Evolutionary conservation across 768 basidiomycete genomes (phyloP).

Genomic region (Holtermannia corniformis): DNA sequence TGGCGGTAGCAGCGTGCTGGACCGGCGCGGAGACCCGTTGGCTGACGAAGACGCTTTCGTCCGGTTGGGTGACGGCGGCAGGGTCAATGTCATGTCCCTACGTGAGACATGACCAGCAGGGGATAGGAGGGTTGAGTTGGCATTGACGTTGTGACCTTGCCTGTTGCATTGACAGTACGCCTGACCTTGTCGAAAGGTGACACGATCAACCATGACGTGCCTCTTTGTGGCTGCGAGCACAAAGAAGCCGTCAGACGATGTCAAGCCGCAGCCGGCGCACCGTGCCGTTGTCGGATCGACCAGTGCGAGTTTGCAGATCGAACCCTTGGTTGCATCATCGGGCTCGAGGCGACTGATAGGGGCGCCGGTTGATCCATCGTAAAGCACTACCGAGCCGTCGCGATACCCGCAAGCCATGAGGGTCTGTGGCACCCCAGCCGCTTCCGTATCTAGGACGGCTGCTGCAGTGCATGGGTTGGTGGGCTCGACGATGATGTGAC

Average conservation of each 20-base stretch:
- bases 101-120: background rate
- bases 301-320: slow-evolving; percentile 4
- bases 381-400: background rate
- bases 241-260: slow-evolving; percentile 52
- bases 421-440: background rate
- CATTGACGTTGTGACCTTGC: background rate
- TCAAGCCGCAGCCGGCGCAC: background rate
- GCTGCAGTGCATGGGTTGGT: no score
- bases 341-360: background rate
- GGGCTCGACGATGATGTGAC: no score
- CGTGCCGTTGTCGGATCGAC: slow-evolving; percentile 19
- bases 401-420: background rate
- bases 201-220: slow-evolving; percentile 57
- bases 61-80: slow-evolving; percentile 14
- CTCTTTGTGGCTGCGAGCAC: slow-evolving; percentile 60
- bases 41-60: background rate
- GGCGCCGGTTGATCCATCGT: background rate
- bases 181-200: slow-evolving; percentile 37
- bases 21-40: slow-evolving; percentile 19
- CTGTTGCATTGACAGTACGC: slow-evolving; percentile 15
- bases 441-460: no score
- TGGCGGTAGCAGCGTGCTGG: slow-evolving; percentile 21
- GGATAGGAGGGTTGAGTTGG: background rate
- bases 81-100: slow-evolving; percentile 2
- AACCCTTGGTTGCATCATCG: slow-evolving; percentile 9